These are phyloP conservation scores for Myriosclerotinia duriaeana DNA, from an alignment of 2,329 filamentous ascomycete species.

Conservation along the genomic window DNA sequence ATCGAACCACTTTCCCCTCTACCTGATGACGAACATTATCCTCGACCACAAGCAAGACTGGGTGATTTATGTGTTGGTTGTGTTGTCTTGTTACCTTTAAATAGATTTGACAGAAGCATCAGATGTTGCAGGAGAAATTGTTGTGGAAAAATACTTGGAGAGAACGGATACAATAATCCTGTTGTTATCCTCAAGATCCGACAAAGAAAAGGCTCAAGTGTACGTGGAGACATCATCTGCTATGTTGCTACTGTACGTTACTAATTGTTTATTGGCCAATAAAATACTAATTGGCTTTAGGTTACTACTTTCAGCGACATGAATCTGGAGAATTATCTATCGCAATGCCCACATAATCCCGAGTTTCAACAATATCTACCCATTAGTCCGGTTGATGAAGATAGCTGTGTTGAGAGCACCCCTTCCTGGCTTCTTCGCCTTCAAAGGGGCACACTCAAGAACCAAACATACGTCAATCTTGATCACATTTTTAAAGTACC, in stretches of 20 bases:
- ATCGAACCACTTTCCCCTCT: neutral
- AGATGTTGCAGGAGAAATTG: slow-evolving; percentile 25
- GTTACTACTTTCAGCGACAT: slow-evolving; percentile 28
- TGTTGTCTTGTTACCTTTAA: slow-evolving; percentile 29
- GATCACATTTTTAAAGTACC: slow-evolving; percentile 28
- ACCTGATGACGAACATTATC: slow-evolving; percentile 12
- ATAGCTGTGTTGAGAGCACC: slow-evolving; percentile 1
- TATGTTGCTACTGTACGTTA: slow-evolving; percentile 28
- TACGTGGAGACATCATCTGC: slow-evolving; percentile 29
- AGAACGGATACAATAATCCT: slow-evolving; percentile 29
- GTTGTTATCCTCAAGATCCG: slow-evolving; percentile 27
- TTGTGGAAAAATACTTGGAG: slow-evolving; percentile 23
- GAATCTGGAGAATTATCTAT: slow-evolving; percentile 23
- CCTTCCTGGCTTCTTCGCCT: slow-evolving; percentile 25
- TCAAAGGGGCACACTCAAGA: slow-evolving; percentile 26
- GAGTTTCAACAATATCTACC: slow-evolving; percentile 24
- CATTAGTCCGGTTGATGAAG: slow-evolving; percentile 23
- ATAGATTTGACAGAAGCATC: slow-evolving; percentile 11
- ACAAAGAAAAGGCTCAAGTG: slow-evolving; percentile 24
- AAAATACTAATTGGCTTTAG: slow-evolving; percentile 9
- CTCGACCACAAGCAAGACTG: slow-evolving; percentile 17
- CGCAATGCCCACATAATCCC: slow-evolving; percentile 10
- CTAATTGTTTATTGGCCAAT: too few species aligned
- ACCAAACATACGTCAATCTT: slow-evolving; percentile 30
- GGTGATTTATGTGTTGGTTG: slow-evolving; percentile 30